Evolutionary conservation across 2,329 filamentous ascomycete genomes (phyloP).

Genomic region (Penicillium concentricum): DNA sequence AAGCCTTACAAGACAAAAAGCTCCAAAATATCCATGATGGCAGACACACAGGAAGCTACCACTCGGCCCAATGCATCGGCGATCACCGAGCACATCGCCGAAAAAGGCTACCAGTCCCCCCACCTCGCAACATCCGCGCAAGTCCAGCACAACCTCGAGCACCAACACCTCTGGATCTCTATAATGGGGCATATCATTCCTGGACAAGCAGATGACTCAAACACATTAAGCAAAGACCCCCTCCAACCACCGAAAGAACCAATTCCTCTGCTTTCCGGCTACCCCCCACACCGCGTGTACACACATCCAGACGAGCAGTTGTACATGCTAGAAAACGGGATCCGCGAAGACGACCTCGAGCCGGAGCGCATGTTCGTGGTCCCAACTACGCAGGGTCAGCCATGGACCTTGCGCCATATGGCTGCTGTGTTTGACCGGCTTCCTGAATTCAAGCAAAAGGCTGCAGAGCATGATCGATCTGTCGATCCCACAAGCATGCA

Average conservation of each 20-base stretch:
- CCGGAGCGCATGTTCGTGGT: constrained; percentile 60
- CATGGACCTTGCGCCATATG: constrained; percentile 58
- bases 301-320: constrained; percentile 65
- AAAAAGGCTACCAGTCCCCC: constrained; percentile 26
- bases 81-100: constrained; percentile 40
- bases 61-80: constrained; percentile 34
- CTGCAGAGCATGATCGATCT: background rate
- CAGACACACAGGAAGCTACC: constrained; percentile 1
- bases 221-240: background rate
- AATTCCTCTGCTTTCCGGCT: constrained; percentile 57
- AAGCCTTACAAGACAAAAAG: background rate
- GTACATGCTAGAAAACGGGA: constrained; percentile 54
- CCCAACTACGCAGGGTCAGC: constrained; percentile 58
- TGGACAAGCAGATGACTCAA: background rate
- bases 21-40: constrained; percentile 15
- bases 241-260: constrained; percentile 20
- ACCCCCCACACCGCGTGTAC: constrained; percentile 61
- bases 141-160: constrained; percentile 62
- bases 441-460: background rate
- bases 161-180: constrained; percentile 62
- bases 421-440: constrained; percentile 54
- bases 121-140: constrained; percentile 54
- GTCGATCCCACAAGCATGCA: constrained; percentile 7
- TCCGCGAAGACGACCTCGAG: constrained; percentile 47
- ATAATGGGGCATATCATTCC: constrained; percentile 49